Percentiles rank a stretch among this genome's conserved stretches.
phyloP scores from a whole-genome alignment of 306 rosid species.

The Prunus mira region DNA sequence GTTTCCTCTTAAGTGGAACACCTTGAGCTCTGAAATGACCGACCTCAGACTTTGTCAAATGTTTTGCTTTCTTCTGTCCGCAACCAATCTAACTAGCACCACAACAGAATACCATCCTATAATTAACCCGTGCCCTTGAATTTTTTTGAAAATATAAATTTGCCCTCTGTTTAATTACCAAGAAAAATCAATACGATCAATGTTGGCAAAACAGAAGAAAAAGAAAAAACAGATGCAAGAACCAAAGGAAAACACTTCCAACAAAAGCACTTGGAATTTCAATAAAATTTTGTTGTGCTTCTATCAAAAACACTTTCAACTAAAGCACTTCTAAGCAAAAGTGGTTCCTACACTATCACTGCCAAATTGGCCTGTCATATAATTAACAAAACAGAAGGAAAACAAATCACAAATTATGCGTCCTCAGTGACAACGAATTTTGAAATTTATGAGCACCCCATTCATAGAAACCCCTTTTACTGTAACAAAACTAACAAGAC shows the following conservation, averaged over 20 bases:
- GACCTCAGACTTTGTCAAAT: slow-evolving; percentile 86
- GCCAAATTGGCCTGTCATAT: no score
- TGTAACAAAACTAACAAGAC: not conserved
- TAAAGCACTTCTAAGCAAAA: no score
- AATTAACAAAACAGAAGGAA: not conserved
- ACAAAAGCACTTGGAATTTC: no score
- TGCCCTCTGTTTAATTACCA: not conserved
- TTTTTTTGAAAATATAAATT: not conserved
- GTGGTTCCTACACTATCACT: no score
- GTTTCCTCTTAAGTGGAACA: slow-evolving; percentile 86
- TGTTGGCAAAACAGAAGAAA: not conserved
- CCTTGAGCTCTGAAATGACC: slow-evolving; percentile 99
- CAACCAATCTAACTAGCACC: slow-evolving; percentile 95
- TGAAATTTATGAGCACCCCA: not conserved
- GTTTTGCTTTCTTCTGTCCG: slow-evolving; percentile 96
- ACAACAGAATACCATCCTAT: slow-evolving; percentile 38
- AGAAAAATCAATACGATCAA: not conserved
- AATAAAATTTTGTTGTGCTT: no score
- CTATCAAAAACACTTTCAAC: no score
- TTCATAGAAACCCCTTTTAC: not conserved
- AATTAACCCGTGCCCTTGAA: slow-evolving; percentile 26
- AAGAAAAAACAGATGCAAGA: not conserved
- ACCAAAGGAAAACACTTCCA: not conserved
- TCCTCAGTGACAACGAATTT: not conserved
- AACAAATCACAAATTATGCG: not conserved